Evolutionary conservation across 2,329 filamentous ascomycete genomes (phyloP).

Genomic region (Penicillium sp.): DNA sequence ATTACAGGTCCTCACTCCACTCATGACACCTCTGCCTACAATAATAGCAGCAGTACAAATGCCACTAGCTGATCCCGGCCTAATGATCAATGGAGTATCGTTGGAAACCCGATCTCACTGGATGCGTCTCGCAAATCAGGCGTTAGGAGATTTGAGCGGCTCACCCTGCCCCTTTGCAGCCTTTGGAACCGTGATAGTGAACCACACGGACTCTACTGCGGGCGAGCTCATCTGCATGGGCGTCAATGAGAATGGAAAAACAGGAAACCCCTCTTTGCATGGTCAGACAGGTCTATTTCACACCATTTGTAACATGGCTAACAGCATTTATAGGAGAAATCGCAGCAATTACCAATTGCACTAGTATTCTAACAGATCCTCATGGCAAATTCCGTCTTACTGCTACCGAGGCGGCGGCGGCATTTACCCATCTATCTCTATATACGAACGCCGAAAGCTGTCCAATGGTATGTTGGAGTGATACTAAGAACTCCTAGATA

Average conservation of each 20-base stretch:
- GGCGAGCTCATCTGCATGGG: slow-evolving; percentile 50
- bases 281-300: slow-evolving; percentile 32
- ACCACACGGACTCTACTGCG: slow-evolving; percentile 47
- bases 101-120: slow-evolving; percentile 48
- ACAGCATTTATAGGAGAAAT: slow-evolving; percentile 48
- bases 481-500: not conserved
- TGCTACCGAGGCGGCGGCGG: slow-evolving; percentile 42
- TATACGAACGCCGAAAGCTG: slow-evolving; percentile 61
- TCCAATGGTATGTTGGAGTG: slow-evolving; percentile 45
- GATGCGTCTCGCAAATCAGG: slow-evolving; percentile 54
- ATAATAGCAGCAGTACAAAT: not conserved
- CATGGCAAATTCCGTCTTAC: slow-evolving; percentile 47
- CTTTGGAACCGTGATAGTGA: slow-evolving; percentile 58
- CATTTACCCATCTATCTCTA: slow-evolving; percentile 50
- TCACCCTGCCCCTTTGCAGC: slow-evolving; percentile 55
- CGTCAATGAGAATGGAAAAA: slow-evolving; percentile 46
- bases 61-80: slow-evolving; percentile 4
- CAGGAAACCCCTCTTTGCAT: slow-evolving; percentile 56
- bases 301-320: not conserved
- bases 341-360: slow-evolving; percentile 57
- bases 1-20: not conserved
- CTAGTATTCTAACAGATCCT: slow-evolving; percentile 49
- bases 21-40: not conserved
- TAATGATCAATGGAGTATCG: slow-evolving; percentile 35
- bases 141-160: slow-evolving; percentile 42